Evolutionary conservation across 2,329 filamentous ascomycete species (phyloP).

Genomic region (Talaromyces verruculosus): DNA sequence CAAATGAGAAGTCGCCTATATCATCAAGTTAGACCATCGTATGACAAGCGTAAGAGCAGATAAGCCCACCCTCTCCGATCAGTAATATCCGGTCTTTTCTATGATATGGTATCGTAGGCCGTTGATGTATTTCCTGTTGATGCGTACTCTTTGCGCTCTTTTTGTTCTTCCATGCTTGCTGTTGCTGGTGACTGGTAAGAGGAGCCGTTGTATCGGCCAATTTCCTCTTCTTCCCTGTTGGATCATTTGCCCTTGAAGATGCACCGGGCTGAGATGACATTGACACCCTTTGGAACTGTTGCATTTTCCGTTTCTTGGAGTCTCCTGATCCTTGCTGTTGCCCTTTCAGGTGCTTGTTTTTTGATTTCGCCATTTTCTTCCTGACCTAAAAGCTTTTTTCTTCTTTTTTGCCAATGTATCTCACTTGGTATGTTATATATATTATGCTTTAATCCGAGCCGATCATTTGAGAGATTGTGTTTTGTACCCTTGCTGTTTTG

Average conservation of each 20-base stretch:
- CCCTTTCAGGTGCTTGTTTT: constrained; percentile 22
- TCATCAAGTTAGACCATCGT: not conserved
- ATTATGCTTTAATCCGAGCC: not conserved
- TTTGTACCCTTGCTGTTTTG: not conserved
- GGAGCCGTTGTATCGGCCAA: not conserved
- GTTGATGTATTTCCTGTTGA: constrained; percentile 21
- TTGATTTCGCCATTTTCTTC: constrained; percentile 19
- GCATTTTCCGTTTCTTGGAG: constrained; percentile 21
- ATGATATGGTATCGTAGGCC: constrained; percentile 43
- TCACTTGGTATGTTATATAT: not conserved
- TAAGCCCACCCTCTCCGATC: constrained; percentile 45
- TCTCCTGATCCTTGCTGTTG: constrained; percentile 25
- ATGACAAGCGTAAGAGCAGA: not conserved
- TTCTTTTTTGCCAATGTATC: not conserved
- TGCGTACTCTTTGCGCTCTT: constrained; percentile 8
- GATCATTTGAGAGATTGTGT: not conserved
- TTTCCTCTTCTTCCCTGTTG: constrained; percentile 16
- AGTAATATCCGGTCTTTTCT: constrained; percentile 45
- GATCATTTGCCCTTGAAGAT: not conserved
- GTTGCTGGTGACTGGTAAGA: not conserved
- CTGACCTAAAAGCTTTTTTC: not conserved
- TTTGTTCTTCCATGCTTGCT: constrained; percentile 11
- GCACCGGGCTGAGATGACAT: constrained; percentile 2
- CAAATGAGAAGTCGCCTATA: constrained; percentile 51
- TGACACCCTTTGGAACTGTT: constrained; percentile 19